Evolutionary conservation across 2,329 filamentous ascomycete genomes (phyloP).

Genomic region (Colletotrichum sp.): DNA sequence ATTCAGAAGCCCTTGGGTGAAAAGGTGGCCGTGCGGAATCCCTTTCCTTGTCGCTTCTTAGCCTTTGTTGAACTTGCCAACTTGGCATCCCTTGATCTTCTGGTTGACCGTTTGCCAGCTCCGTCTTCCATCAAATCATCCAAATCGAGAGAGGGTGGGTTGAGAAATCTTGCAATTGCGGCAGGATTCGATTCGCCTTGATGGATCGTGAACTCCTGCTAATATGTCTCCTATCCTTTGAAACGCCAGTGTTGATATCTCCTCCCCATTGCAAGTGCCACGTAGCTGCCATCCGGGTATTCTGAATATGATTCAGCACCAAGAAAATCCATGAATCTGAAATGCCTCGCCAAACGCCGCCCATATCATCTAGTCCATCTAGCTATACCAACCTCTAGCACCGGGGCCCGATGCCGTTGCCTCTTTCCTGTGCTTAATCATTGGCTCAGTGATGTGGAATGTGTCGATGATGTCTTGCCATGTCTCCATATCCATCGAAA

Average conservation of each 20-base stretch:
- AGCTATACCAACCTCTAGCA: conserved; percentile 71
- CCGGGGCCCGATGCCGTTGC: conserved; percentile 55
- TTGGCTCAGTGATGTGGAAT: conserved; percentile 77
- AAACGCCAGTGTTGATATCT: neutral
- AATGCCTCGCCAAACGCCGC: neutral
- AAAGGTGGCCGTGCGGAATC: neutral
- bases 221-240: neutral
- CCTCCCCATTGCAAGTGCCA: neutral
- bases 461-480: conserved; percentile 81
- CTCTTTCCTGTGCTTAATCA: conserved; percentile 84
- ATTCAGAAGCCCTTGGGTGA: neutral
- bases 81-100: neutral
- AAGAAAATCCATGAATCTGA: neutral
- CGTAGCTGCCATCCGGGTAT: neutral
- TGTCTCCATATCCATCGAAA: conserved; percentile 83
- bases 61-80: neutral
- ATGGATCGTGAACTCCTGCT: neutral
- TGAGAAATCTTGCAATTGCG: neutral
- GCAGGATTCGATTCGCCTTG: neutral
- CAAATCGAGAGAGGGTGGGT: neutral
- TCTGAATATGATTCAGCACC: neutral
- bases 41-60: neutral
- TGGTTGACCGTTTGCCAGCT: neutral
- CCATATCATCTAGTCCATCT: neutral
- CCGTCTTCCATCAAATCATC: neutral